Base-by-base conservation (phyloP, 164 flowering plant genomes). In the Annona cherimola region DNA sequence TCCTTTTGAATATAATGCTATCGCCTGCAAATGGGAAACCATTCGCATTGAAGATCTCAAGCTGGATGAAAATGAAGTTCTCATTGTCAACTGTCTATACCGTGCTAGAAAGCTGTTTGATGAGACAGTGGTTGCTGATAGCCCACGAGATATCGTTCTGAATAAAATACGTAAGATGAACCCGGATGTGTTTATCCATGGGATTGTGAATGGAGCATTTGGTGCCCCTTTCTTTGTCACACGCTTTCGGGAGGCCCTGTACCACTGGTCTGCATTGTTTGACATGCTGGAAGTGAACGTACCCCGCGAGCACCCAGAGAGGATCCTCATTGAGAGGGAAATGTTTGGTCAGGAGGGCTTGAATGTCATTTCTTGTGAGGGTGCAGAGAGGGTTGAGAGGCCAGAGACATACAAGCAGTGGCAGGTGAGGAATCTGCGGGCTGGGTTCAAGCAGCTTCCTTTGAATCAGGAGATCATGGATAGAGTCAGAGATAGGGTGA, bases 381-480 rank as follows among this genome's bases (percentile, higher is more conserved):
- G 93, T 5, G 82, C 84, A 76, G 97, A 92, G 79, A 82, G 93
- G 82, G 87, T 89, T 60, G 97, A 88, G 83, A 84, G 95, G 80
- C 97, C 97, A n/a, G 95, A 92, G 76, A 86, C 92, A 20, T 92
- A 87, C 81, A 92, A 89, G 76, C 95, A 92, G 74, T 92, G 95
- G 93, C 93, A 87, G 69, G 76, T 85, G 9, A 81, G 93, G 7
- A 80, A 63, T 40, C 26, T 80, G 70, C 83, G 97, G 76, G 89
- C 92, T 45, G 95, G 97, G 42, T 87, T 92, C 63, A 66, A 57
- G 77, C 93, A 87, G 77, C 77, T 85, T 44, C 92, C 90, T 19
- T 75, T 92, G 60, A 80, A 86, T 55, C 72, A 75, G 35, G 86
- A 81, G 5, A 72, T 79, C 5, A 69, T 87, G 77, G 73, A 80